Percentiles rank a stretch among this genome's conserved stretches.
Conservation (phyloP, 164 flowering plant genomes). For the Chimonanthus salicifolius region DNA sequence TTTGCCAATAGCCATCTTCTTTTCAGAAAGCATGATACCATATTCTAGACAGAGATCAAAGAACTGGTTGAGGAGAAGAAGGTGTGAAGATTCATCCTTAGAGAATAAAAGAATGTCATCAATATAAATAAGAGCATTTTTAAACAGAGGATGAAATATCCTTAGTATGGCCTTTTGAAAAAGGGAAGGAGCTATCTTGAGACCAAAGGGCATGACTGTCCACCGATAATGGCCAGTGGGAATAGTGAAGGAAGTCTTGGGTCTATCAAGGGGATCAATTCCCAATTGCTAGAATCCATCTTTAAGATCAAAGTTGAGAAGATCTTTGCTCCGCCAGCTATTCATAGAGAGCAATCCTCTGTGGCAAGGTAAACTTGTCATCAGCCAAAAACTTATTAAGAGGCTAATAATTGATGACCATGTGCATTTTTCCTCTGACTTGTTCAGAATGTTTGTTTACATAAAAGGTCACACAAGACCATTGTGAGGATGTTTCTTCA, state of each 20-base stretch:
- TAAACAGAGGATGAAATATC: background rate
- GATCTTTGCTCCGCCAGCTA: rapidly evolving
- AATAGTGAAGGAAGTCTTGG: background rate
- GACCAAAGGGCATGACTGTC: no score
- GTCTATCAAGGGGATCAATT: no score
- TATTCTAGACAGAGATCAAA: no score
- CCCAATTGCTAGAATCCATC: background rate
- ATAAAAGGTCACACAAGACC: no score
- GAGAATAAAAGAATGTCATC: no score
- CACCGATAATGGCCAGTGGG: background rate
- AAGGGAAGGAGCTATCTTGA: background rate
- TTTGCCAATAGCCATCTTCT: no score
- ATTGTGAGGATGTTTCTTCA: no score
- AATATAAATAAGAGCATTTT: no score
- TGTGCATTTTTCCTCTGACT: background rate
- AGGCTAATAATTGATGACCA: background rate
- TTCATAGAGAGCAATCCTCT: no score
- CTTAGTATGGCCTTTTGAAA: background rate
- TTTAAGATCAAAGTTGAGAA: background rate
- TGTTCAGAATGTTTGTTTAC: background rate
- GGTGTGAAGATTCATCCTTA: no score
- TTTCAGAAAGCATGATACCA: no score
- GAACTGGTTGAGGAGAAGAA: no score
- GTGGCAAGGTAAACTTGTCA: background rate
- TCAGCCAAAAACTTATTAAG: background rate